Conservation (phyloP, 2,329 filamentous ascomycete genomes). For the Akanthomyces muscarius region DNA sequence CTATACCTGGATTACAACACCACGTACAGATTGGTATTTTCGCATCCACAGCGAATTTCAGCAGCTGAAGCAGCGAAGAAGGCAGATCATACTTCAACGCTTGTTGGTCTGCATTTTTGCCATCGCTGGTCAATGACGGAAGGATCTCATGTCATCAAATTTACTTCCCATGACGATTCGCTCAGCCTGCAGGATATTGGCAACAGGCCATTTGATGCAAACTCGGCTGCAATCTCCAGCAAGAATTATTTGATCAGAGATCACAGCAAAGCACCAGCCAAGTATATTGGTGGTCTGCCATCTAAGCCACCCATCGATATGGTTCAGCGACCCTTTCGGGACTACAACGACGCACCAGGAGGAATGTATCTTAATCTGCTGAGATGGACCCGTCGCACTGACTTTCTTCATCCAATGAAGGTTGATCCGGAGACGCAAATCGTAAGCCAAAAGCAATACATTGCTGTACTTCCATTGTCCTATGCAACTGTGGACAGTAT, state of each 20-base stretch:
- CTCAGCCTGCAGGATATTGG: constrained; percentile 33
- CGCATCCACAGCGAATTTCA: constrained; percentile 20
- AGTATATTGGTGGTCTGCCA: constrained; percentile 39
- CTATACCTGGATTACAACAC: constrained; percentile 37
- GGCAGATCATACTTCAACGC: constrained; percentile 41
- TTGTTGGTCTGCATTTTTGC: constrained; percentile 45
- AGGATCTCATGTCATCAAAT: constrained; percentile 40
- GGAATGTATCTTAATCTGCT: constrained; percentile 46
- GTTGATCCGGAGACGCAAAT: constrained; percentile 16
- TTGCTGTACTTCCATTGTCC: constrained; percentile 41
- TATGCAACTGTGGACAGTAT: constrained; percentile 49
- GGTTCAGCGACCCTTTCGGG: constrained; percentile 35
- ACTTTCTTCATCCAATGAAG: constrained; percentile 50
- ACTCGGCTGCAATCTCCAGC: constrained; percentile 21
- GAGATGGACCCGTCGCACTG: constrained; percentile 51
- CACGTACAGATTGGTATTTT: constrained; percentile 32
- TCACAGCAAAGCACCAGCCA: constrained; percentile 32
- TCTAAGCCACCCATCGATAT: constrained; percentile 40
- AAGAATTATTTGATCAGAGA: constrained; percentile 40
- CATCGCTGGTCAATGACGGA: constrained; percentile 43
- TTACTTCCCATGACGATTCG: constrained; percentile 28
- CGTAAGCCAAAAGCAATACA: constrained; percentile 40
- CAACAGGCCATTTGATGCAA: constrained; percentile 24
- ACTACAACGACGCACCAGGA: constrained; percentile 40
- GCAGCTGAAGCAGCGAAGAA: constrained; percentile 19